Percentiles rank a stretch among this genome's conserved stretches.
These are phyloP conservation scores for Sanghuangporus baumii DNA, from an alignment of 1,284 basidiomycete genomes.

Conservation along the genomic window DNA sequence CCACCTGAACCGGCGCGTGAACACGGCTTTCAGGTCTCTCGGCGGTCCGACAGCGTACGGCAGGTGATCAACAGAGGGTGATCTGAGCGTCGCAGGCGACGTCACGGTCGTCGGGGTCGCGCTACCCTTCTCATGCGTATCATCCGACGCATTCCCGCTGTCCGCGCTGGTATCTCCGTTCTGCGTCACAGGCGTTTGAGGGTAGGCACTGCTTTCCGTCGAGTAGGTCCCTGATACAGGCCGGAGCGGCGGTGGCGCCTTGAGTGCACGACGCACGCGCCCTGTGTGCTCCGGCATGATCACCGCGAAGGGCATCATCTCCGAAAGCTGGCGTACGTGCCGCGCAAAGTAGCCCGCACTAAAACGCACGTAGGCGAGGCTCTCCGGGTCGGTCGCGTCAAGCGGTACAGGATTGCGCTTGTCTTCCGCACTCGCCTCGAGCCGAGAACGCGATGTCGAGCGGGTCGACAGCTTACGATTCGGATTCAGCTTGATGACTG, in stretches of 20 bases:
- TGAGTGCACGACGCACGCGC: slow-evolving; percentile 28
- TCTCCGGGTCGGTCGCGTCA: slow-evolving; percentile 55
- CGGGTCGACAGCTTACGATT: slow-evolving; percentile 37
- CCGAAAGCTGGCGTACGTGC: slow-evolving; percentile 37
- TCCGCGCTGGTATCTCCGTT: slow-evolving; percentile 2
- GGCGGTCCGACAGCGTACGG: slow-evolving; percentile 48
- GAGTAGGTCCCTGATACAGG: slow-evolving; percentile 18
- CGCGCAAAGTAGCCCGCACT: slow-evolving; percentile 60
- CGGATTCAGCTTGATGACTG: slow-evolving; percentile 66
- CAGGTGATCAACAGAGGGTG: slow-evolving; percentile 24
- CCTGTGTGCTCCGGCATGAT: slow-evolving; percentile 60
- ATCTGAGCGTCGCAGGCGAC: slow-evolving; percentile 24
- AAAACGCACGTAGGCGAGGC: slow-evolving; percentile 68
- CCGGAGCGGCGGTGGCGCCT: slow-evolving; percentile 19
- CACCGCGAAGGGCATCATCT: slow-evolving; percentile 64
- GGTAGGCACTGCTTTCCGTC: slow-evolving; percentile 9
- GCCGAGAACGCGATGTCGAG: slow-evolving; percentile 67
- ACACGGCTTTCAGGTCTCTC: slow-evolving; percentile 62
- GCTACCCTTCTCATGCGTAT: slow-evolving; percentile 17
- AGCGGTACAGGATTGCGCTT: slow-evolving; percentile 41
- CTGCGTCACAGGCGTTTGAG: slow-evolving; percentile 7
- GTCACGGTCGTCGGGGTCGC: slow-evolving; percentile 29
- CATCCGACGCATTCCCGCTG: slow-evolving; percentile 22
- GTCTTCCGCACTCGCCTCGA: slow-evolving; percentile 55
- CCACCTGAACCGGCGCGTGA: slow-evolving; percentile 74